phyloP scores from a whole-genome alignment of 2,329 filamentous ascomycete species.

The Xylaria sp. region DNA sequence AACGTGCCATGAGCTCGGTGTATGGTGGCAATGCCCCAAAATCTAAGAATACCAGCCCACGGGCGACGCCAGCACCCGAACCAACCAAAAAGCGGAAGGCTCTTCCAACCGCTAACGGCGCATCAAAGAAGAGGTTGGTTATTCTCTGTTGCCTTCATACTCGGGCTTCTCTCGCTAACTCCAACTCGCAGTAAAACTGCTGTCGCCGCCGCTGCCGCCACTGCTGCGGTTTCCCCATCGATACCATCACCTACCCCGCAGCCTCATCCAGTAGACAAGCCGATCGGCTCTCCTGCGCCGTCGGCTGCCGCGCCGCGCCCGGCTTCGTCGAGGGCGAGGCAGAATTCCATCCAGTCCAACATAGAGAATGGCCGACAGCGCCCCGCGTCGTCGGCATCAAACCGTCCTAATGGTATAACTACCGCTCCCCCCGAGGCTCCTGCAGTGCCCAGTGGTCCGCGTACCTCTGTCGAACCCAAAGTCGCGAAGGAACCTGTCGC shows the following conservation, averaged over 20 bases:
- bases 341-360: conserved; percentile 71
- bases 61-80: conserved; percentile 71
- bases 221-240: conserved; percentile 68
- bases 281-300: conserved; percentile 63
- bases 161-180: conserved; percentile 7
- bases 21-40: conserved; percentile 59
- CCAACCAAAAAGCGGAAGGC: conserved; percentile 74
- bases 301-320: conserved; percentile 62
- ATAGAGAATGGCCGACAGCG: conserved; percentile 60
- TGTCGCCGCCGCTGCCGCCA: conserved; percentile 35
- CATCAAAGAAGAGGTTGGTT: conserved; percentile 77
- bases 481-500: conserved; percentile 53
- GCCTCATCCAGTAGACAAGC: conserved; percentile 69
- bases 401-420: conserved; percentile 61
- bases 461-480: conserved; percentile 54
- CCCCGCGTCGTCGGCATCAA: conserved; percentile 65
- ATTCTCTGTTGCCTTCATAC: not conserved
- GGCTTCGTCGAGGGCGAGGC: conserved; percentile 72
- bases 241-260: conserved; percentile 78
- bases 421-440: conserved; percentile 46
- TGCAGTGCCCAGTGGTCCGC: conserved; percentile 39
- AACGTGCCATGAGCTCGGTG: conserved; percentile 70
- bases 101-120: conserved; percentile 67
- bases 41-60: conserved; percentile 66
- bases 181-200: conserved; percentile 37